Evolutionary conservation across 257 asterid species (phyloP), one percentile per base, ranked within the genome.

Genomic region (Perilla frutescens): DNA sequence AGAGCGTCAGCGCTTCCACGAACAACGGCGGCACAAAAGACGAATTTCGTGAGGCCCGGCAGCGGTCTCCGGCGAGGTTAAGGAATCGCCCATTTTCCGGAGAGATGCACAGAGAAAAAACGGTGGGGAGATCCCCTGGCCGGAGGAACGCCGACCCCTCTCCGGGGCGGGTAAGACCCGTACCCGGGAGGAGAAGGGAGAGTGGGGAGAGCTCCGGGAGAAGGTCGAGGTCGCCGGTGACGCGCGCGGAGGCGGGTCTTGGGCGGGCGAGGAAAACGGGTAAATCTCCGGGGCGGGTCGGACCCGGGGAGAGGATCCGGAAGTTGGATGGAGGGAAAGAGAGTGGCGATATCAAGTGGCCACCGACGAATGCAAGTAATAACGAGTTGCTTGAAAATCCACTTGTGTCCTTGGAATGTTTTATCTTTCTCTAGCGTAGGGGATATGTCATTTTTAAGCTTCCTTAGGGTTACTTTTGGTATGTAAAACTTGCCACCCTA

Each of bases 351-450:
- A 62, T 40, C 37, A 76, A 79, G 57, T 70, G 87, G 91, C 66
- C 89, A 41, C 80, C 86, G 86, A 81, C 90, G 55, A 79, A 67
- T 12, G 70, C 43, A 20, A 66, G 8, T 47, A 80, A 85, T 47
- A 80, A 85, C 54, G 97, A 89, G 77, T 84, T 82, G 10, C 87
- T 93, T 47, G 98, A 93, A 81, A 93, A 91, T 37, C 98, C 98
- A 40, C 90, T 93, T 58, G 98, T 93, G 79, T 93, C 98, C 81
- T 68, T 93, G 89, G 97, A 93, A 57, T 93, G 98, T 75, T 93
- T 93, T 37, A 93, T 93, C 48, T 93, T 91, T 79, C 92, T 93
- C 26, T 93, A 85, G 78, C 0, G 60, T 15, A 34, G 74, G 13
- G 26, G n/a, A n/a, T 8, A 1, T 13, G 80, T 63, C 53, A 75